Percentiles rank a stretch among this genome's conserved stretches.
Evolutionary conservation across 23 red algal species (phyloP).

Genomic region (Agarophyton chilense): DNA sequence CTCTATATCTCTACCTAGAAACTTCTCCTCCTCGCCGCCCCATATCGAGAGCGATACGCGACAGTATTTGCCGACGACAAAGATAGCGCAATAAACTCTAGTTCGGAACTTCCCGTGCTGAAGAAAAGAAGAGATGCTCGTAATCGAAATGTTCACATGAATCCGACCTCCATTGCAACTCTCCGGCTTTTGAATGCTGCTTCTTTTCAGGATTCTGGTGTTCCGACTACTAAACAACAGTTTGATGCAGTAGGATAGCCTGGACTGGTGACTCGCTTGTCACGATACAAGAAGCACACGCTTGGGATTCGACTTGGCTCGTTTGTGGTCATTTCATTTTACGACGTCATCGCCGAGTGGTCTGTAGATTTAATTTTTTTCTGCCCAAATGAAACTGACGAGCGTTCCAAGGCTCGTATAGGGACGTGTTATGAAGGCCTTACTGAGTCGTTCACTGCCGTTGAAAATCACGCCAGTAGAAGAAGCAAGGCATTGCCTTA

Average conservation of each 20-base stretch:
- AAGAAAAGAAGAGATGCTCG: neutral
- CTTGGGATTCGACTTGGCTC: conserved; percentile 50
- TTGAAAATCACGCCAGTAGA: conserved; percentile 19
- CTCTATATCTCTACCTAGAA: conserved; percentile 14
- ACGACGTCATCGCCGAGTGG: conserved; percentile 54
- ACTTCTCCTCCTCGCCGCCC: conserved; percentile 51
- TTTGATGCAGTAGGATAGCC: conserved; percentile 40
- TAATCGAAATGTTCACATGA: conserved; percentile 28
- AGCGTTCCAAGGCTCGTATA: conserved; percentile 7
- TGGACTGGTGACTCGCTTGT: conserved; percentile 50
- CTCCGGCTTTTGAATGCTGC: too few species aligned
- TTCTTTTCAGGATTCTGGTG: too few species aligned
- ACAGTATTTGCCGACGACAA: conserved; percentile 38
- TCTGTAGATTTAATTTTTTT: conserved; percentile 10
- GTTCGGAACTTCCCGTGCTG: neutral
- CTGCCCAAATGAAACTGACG: conserved; percentile 49
- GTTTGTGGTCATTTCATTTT: conserved; percentile 41
- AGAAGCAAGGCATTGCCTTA: conserved; percentile 57
- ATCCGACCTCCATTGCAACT: conserved; percentile 57
- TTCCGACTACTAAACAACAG: conserved; percentile 46
- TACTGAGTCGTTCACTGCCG: neutral
- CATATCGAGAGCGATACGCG: conserved; percentile 50
- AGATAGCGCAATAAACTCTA: neutral
- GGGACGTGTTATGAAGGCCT: conserved; percentile 39
- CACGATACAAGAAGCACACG: too few species aligned